Conservation (phyloP, 306 rosid species). For the Geum urbanum region DNA sequence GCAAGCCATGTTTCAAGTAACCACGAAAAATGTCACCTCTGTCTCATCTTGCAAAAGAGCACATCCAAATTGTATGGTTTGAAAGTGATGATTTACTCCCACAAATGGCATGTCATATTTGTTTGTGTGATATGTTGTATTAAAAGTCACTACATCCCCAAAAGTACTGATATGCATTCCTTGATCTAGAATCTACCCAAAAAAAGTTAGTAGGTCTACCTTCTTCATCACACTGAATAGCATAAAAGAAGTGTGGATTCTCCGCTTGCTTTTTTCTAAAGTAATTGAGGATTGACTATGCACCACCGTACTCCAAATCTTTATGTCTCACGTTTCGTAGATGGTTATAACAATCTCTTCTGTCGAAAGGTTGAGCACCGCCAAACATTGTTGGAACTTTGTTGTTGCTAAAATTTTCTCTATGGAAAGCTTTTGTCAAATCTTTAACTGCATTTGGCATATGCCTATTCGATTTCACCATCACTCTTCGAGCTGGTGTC, state of each 20-base stretch:
- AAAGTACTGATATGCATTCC: not conserved
- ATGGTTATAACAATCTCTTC: not conserved
- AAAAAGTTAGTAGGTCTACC: not conserved
- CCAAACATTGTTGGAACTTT: not conserved
- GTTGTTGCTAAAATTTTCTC: not conserved
- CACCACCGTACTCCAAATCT: not conserved
- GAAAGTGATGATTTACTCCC: not conserved
- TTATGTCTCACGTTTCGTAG: not conserved
- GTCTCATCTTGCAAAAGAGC: constrained; percentile 13
- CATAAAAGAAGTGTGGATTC: constrained; percentile 4
- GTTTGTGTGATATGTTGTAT: constrained; percentile 7
- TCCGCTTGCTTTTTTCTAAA: not conserved
- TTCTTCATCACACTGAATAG: not conserved
- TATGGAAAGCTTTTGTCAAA: not conserved
- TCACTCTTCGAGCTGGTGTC: not conserved
- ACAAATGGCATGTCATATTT: constrained; percentile 9
- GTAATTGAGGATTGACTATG: not conserved
- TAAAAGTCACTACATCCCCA: constrained; percentile 6
- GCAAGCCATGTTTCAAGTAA: not conserved
- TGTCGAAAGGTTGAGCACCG: not conserved
- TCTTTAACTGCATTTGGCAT: not conserved
- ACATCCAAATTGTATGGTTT: constrained; percentile 9
- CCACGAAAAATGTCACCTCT: not conserved
- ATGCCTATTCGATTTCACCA: not conserved
- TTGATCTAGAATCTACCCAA: no score